Evolutionary conservation across 768 basidiomycete genomes (phyloP).

Genomic region (Panaeolus papilionaceus): DNA sequence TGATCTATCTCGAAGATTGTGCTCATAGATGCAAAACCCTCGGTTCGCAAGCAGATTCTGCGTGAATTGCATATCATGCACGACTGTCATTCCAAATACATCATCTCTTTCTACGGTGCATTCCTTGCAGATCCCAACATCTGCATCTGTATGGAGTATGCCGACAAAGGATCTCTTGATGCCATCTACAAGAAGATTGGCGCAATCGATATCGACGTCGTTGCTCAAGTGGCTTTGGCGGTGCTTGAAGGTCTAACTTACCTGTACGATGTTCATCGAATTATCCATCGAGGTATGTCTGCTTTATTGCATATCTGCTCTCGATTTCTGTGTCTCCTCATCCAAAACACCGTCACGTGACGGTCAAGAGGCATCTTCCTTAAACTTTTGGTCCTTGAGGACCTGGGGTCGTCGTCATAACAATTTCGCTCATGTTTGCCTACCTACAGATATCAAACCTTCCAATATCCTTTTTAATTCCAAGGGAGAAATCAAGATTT

Average conservation of each 20-base stretch:
- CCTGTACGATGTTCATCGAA: conserved; percentile 95
- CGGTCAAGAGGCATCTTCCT: neutral
- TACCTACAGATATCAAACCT: conserved; percentile 89
- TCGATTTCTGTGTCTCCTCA: conserved; percentile 17
- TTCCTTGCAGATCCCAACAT: conserved; percentile 98
- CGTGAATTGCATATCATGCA: conserved; percentile 99
- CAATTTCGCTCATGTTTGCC: conserved; percentile 26
- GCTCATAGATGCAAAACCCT: conserved; percentile 94
- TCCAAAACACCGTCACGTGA: conserved; percentile 29
- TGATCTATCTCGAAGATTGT: conserved; percentile 67
- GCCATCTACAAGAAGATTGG: conserved; percentile 97
- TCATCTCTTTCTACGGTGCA: conserved; percentile 97
- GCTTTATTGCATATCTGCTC: neutral
- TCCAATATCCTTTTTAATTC: conserved; percentile 98
- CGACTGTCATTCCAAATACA: conserved; percentile 91
- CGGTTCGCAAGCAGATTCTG: conserved; percentile 96
- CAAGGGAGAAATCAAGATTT: conserved; percentile 95
- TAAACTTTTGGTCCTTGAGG: neutral
- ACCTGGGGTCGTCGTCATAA: conserved; percentile 28
- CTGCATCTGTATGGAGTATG: conserved; percentile 98
- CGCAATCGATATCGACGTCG: conserved; percentile 89
- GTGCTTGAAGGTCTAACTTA: conserved; percentile 96
- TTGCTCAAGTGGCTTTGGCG: conserved; percentile 92
- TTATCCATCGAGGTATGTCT: conserved; percentile 95
- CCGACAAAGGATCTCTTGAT: conserved; percentile 94